Evolutionary conservation across 805 yeast species (phyloP).

Genomic region (Kodamaea kakaduensis): DNA sequence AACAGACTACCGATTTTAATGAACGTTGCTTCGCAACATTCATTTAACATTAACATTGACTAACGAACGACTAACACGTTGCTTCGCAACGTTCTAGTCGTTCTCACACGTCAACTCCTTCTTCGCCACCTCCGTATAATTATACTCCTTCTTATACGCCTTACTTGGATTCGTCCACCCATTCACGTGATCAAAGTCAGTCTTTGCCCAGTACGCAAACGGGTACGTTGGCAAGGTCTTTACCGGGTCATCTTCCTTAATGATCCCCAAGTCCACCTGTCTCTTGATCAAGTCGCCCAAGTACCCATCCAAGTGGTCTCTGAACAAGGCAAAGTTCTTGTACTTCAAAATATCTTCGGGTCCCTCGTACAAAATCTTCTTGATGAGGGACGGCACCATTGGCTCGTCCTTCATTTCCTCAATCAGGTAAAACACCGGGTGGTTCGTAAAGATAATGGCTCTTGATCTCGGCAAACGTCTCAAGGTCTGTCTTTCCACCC

Average conservation of each 20-base stretch:
- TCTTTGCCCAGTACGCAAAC: conserved; percentile 53
- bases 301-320: conserved; percentile 58
- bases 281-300: conserved; percentile 54
- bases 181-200: conserved; percentile 36
- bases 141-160: conserved; percentile 17
- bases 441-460: conserved; percentile 72
- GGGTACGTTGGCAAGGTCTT: conserved; percentile 61
- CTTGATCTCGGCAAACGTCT: conserved; percentile 60
- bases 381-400: conserved; percentile 69
- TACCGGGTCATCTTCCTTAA: conserved; percentile 51
- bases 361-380: conserved; percentile 60
- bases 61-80: too few relatives aligned
- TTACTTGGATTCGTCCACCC: conserved; percentile 39
- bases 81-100: conserved; percentile 7
- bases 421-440: conserved; percentile 71
- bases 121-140: conserved; percentile 22
- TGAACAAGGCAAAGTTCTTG: conserved; percentile 54
- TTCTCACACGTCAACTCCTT: conserved; percentile 17
- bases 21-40: too few relatives aligned
- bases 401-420: conserved; percentile 80
- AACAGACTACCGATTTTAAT: too few relatives aligned
- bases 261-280: conserved; percentile 55
- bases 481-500: conserved; percentile 72
- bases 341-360: conserved; percentile 64
- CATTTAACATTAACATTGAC: too few relatives aligned